Percentiles rank a stretch among this genome's conserved stretches.
These are phyloP conservation scores for Rhodomyrtus tomentosa DNA, from an alignment of 345 rosid species.

Conservation along the genomic window DNA sequence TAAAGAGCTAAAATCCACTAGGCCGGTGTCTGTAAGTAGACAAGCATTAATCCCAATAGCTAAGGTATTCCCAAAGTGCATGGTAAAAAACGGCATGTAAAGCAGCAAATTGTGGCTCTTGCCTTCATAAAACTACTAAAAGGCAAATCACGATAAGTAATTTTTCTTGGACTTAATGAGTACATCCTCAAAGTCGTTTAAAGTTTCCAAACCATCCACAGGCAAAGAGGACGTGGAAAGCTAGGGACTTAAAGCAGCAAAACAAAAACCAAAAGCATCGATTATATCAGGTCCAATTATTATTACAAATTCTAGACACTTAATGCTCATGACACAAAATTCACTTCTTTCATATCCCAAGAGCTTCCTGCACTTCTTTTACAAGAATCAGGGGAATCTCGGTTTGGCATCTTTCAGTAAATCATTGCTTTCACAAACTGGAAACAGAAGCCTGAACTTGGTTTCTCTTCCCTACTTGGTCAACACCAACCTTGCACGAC, in stretches of 20 bases:
- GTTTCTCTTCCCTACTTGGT: background rate
- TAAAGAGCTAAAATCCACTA: background rate
- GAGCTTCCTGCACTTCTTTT: background rate
- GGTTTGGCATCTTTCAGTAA: background rate
- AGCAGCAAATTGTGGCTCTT: background rate
- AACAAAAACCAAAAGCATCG: background rate
- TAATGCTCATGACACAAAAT: background rate
- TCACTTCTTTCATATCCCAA: background rate
- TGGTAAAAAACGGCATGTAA: background rate
- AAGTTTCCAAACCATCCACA: background rate
- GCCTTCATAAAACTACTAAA: background rate
- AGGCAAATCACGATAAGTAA: background rate
- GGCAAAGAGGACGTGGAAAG: background rate
- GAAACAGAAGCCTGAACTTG: background rate
- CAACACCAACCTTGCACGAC: background rate
- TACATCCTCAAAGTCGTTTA: background rate
- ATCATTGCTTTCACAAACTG: background rate
- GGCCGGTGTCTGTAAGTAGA: background rate
- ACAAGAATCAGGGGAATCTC: background rate
- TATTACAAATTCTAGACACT: background rate
- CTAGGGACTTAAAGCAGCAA: background rate
- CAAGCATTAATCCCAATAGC: background rate
- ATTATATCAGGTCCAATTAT: background rate
- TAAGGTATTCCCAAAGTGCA: background rate
- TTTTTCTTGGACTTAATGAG: background rate